A percentile compares a stretch with the other conserved stretches of the same genome.
Evolutionary conservation across 257 asterid species (phyloP).

Genomic region (Petunia axillaris): DNA sequence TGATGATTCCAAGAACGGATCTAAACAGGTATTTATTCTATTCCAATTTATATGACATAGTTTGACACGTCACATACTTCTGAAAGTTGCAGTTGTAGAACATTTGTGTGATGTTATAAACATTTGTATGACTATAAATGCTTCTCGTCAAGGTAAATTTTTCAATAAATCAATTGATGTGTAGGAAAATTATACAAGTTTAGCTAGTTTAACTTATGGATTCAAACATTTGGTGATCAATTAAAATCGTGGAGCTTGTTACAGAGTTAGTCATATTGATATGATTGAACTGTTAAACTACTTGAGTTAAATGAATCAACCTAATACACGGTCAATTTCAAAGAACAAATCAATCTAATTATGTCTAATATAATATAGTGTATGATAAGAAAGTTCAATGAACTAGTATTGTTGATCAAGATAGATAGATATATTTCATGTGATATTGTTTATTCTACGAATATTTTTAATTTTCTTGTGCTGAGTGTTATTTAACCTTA

Average conservation of each 20-base stretch:
- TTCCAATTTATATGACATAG: too few species aligned
- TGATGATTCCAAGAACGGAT: constrained; percentile 24
- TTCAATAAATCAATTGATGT: too few species aligned
- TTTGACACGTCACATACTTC: too few species aligned
- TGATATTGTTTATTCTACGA: neutral
- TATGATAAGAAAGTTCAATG: constrained; percentile 1
- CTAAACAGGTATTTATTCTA: constrained; percentile 53
- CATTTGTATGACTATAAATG: too few species aligned
- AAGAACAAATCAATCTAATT: neutral
- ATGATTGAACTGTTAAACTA: neutral
- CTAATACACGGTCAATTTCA: neutral
- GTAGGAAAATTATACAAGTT: too few species aligned
- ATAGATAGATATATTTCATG: neutral
- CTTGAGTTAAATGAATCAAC: neutral
- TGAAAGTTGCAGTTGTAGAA: too few species aligned
- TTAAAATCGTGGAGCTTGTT: too few species aligned
- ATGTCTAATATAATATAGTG: neutral
- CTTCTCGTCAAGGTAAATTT: too few species aligned
- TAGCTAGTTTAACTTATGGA: too few species aligned
- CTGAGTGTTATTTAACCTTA: neutral
- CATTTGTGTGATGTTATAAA: too few species aligned
- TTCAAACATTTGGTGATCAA: too few species aligned
- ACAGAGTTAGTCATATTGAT: neutral
- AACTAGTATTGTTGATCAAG: neutral
- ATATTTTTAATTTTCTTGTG: neutral